phyloP scores from a whole-genome alignment of 768 basidiomycete genomes.

The Fistulinella prunicolor region DNA sequence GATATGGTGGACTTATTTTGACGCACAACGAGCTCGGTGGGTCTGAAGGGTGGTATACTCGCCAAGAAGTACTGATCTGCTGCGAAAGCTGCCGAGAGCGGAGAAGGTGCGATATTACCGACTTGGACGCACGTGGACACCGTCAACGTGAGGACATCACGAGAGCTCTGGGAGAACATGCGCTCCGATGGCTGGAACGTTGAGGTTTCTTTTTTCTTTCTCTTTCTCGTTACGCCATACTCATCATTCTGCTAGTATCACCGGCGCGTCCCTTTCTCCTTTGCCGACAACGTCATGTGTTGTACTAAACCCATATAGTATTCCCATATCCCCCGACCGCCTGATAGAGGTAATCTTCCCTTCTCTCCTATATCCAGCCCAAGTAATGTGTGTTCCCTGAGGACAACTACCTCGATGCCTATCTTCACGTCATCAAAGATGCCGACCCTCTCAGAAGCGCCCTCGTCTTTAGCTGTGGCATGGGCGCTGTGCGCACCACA shows the following conservation, averaged over 20 bases:
- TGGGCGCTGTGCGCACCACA: constrained; percentile 94
- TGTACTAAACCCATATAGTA: constrained; percentile 43
- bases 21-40: constrained; percentile 91
- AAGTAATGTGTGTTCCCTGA: constrained; percentile 26
- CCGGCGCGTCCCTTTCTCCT: constrained; percentile 45
- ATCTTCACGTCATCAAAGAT: constrained; percentile 73
- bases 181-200: constrained; percentile 85
- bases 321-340: constrained; percentile 92
- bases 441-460: constrained; percentile 80
- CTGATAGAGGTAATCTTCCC: constrained; percentile 69
- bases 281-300: not conserved
- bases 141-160: constrained; percentile 78
- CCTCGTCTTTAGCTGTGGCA: constrained; percentile 93
- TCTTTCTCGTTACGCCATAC: constrained; percentile 5
- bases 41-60: constrained; percentile 15
- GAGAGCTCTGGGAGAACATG: constrained; percentile 83
- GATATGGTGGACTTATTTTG: constrained; percentile 86
- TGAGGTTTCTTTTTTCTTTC: constrained; percentile 49
- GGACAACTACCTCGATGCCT: constrained; percentile 96
- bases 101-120: constrained; percentile 80
- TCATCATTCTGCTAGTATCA: constrained; percentile 55
- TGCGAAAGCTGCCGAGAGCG: constrained; percentile 48
- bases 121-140: constrained; percentile 93
- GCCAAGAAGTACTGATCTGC: constrained; percentile 3
- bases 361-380: not conserved